Evolutionary conservation across 345 rosid species (phyloP), one percentile per base, ranked within the genome.

Genomic region (Eucalyptus guilfoylei): DNA sequence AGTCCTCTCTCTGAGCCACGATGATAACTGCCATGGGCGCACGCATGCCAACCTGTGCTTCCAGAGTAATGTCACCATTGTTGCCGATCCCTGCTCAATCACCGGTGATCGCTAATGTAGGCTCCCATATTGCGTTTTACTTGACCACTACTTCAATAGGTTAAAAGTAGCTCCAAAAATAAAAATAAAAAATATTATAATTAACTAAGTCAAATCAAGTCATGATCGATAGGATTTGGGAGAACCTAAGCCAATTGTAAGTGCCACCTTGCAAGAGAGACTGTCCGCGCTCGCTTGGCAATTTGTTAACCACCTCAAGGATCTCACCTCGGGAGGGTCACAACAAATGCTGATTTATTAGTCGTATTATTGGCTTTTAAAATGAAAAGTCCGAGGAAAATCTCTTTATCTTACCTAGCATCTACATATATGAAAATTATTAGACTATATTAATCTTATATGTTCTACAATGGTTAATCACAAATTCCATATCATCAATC

Each of bases 211-310:
- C 62, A 60, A 60, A 60, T 28, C 67, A 60, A 60, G 6, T 60
- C 32, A 28, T 5, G n/a, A 60, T 4, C 2, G 3, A 60, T 28
- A 60, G 0, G 32, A 7, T 28, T 12, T 60, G 67, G 67, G 16
- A 60, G 67, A 60, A 60, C 2, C 1, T 5, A 0, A 60, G 32
- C 8, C 67, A 28, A 55, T 30, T 60, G 1, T 60, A 28, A 28
- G 32, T 28, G 32, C 16, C 2, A 7, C n/a, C 67, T 60, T 60
- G 4, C 32, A 60, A 28, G 67, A 28, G 14, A n/a, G 67, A 28
- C 32, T 0, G 0, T 60, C 7, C 14, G 5, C 2, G n/a, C 69
- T 60, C n/a, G 0, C 69, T 28, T 60, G 69, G 32, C 32, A 60
- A 60, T 60, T 60, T 60, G 69, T 60, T 60, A 60, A 60, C 69